phyloP scores from a whole-genome alignment of 371 early-diverging fungal species.

The Zopfochytrium polystomum region DNA sequence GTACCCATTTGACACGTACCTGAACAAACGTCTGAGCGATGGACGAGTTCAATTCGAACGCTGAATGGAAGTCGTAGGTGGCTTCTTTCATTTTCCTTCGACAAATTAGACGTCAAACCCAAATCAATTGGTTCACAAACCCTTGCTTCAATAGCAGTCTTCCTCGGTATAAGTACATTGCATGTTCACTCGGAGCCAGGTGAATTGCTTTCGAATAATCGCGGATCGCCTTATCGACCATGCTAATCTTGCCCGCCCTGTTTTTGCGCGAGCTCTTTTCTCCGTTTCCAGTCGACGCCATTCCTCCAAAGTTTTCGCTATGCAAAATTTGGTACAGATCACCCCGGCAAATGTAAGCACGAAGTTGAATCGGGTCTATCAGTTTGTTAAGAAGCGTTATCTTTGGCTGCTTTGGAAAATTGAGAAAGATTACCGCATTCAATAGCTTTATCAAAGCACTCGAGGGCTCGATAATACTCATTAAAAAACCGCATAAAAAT shows the following conservation, averaged over 20 bases:
- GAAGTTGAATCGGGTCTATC: conserved; percentile 42
- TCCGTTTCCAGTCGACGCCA: conserved; percentile 7
- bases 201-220: conserved; percentile 53
- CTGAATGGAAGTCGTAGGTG: conserved; percentile 53
- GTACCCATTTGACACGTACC: conserved; percentile 20
- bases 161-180: conserved; percentile 51
- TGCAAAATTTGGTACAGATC: conserved; percentile 44
- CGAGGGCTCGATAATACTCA: conserved; percentile 41
- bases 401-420: conserved; percentile 3
- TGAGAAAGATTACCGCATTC: conserved; percentile 26
- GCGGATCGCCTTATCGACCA: conserved; percentile 40
- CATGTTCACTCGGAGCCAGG: conserved; percentile 44
- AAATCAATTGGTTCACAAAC: conserved; percentile 12
- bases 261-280: conserved; percentile 10
- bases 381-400: neutral
- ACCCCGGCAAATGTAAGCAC: conserved; percentile 43
- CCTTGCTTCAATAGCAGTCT: conserved; percentile 45
- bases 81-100: conserved; percentile 46
- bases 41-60: conserved; percentile 53
- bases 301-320: conserved; percentile 25
- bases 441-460: conserved; percentile 43
- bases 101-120: neutral
- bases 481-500: conserved; percentile 44
- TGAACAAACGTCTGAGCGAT: conserved; percentile 57
- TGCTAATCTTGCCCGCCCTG: conserved; percentile 12